These are phyloP conservation scores for Aspergillus nomiae DNA, from an alignment of 2,329 filamentous ascomycete species.

Conservation along the genomic window DNA sequence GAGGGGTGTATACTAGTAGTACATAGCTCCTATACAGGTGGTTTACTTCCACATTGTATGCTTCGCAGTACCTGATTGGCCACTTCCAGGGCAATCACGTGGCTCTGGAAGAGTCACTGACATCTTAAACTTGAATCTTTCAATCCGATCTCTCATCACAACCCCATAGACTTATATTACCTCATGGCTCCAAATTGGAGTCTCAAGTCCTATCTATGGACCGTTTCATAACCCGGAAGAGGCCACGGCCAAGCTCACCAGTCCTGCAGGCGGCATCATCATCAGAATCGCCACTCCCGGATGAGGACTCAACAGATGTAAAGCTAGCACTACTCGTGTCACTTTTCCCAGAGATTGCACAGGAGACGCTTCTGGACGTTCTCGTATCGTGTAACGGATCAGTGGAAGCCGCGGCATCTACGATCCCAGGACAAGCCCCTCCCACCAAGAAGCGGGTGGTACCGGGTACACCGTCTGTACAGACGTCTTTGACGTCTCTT, in stretches of 20 bases:
- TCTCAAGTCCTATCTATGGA: conserved; percentile 38
- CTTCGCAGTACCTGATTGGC: conserved; percentile 27
- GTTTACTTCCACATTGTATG: not conserved
- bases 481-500: conserved; percentile 62
- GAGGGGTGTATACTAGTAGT: too few relatives aligned
- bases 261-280: not conserved
- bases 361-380: conserved; percentile 73
- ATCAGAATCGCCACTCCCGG: conserved; percentile 28
- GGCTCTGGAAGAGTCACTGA: not conserved
- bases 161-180: not conserved
- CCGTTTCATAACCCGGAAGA: conserved; percentile 42
- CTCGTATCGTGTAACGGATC: conserved; percentile 77
- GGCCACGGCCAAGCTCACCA: conserved; percentile 26
- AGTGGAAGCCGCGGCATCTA: conserved; percentile 64
- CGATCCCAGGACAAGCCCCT: conserved; percentile 45
- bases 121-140: not conserved
- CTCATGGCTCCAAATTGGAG: conserved; percentile 24
- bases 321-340: conserved; percentile 85
- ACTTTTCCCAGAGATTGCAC: conserved; percentile 65
- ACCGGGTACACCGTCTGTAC: conserved; percentile 51
- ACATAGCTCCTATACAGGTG: too few relatives aligned
- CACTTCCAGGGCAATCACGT: conserved; percentile 32
- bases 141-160: not conserved
- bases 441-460: conserved; percentile 40
- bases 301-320: conserved; percentile 81